Conservation (phyloP, 2,329 filamentous ascomycete genomes). For the Apiospora rasikravindrae region DNA sequence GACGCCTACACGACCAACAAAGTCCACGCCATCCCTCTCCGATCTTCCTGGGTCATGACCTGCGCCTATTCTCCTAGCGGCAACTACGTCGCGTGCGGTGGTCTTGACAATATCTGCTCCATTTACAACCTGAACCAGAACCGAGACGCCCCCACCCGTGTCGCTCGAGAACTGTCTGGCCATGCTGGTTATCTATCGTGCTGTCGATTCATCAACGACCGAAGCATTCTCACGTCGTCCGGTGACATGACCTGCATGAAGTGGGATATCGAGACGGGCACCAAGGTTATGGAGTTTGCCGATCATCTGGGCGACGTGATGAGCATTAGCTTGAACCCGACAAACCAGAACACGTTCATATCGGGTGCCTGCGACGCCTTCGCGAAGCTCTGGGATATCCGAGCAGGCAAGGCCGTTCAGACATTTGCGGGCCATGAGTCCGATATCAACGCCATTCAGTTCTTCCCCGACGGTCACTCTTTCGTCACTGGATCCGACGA, state of each 20-base stretch:
- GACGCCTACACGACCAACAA: conserved; percentile 99
- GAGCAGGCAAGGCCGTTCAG: conserved; percentile 96
- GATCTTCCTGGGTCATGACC: conserved; percentile 99
- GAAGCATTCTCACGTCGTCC: conserved; percentile 95
- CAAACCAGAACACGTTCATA: conserved; percentile 98
- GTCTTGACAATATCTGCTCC: conserved; percentile 98
- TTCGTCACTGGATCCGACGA: conserved; percentile 98
- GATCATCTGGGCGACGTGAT: conserved; percentile 99
- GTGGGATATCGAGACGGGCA: conserved; percentile 98
- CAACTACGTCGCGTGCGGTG: conserved; percentile 98
- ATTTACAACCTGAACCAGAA: conserved; percentile 98
- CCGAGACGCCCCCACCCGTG: conserved; percentile 94
- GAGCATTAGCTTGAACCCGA: conserved; percentile 99
- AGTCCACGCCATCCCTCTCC: conserved; percentile 95
- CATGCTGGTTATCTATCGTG: conserved; percentile 97
- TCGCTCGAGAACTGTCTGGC: conserved; percentile 92
- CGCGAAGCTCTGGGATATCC: conserved; percentile 98
- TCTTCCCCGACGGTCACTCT: conserved; percentile 98
- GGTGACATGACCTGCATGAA: conserved; percentile 99
- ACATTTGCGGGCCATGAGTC: conserved; percentile 98
- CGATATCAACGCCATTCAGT: conserved; percentile 99
- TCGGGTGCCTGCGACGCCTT: conserved; percentile 99
- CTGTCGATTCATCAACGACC: conserved; percentile 98
- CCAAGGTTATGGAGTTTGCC: conserved; percentile 96
- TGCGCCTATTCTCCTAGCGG: conserved; percentile 98